Base-by-base conservation (phyloP, 192 early-diverging fungal species). In the Geosiphon pyriformis region DNA sequence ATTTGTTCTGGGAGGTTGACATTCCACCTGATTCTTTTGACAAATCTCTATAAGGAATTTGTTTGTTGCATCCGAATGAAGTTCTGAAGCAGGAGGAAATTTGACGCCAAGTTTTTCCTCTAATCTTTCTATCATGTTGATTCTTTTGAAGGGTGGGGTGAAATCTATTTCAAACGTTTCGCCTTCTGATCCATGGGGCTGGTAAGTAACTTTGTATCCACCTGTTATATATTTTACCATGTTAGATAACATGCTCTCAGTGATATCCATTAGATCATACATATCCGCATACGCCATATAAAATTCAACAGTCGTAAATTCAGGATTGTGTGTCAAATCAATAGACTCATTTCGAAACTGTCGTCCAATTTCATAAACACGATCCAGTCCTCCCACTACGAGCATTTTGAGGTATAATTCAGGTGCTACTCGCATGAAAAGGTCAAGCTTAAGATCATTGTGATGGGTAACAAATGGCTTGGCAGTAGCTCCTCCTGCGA, bases 251-350 rank as follows among this genome's bases (percentile, higher is more conserved):
- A 84, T 78, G 33, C 76, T 74, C 75, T 99, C 97, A 64, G 95
- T 98, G 71, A 98, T 90, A 30, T 95, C 88, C 89, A 99, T 92
- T 59, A 99, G 74, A 75, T 99, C 95, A 74, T 90, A 86, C 81
- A 97, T 88, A 75, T 99, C 95, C 33, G 95, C 97, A 75, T 96
- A 99, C 18, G 97, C 97, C 95, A 96, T 96, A 82, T 99, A 98
- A 80, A 99, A 98, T 82, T 99, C 97, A 78, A 90, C 93, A 25
- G 94, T 98, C 48, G 97, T 98, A 82, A 99, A 98, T 79, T 99
- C 97, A 62, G 97, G 97, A 83, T 99, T 99, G 86, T 99, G 97
- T 35, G 95, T 98, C 72, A 96, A 76, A 75, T 99, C 97, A 69
- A 99, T 99, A 47, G 86, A 84, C 75, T 99, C 97, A 80, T 99